phyloP scores from a whole-genome alignment of 2,329 filamentous ascomycete species.

The Xylariaceae sp. region DNA sequence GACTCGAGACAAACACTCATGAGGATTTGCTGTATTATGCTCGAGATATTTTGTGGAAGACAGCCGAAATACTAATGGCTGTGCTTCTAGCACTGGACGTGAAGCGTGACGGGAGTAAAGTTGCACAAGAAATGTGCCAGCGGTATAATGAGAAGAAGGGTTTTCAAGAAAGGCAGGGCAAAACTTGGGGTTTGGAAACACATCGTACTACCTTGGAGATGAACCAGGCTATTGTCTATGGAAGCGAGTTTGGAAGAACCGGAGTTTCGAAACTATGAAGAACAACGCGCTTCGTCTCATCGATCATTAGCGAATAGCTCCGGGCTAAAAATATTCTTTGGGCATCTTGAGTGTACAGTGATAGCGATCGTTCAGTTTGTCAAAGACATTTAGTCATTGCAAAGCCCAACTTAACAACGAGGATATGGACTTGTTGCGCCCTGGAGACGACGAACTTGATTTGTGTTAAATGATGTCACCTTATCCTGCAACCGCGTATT shows the following conservation, averaged over 20 bases:
- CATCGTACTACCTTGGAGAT: conserved; percentile 7
- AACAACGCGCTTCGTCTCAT: too few relatives aligned
- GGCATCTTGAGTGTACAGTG: too few relatives aligned
- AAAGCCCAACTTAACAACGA: too few relatives aligned
- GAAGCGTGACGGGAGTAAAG: conserved; percentile 32
- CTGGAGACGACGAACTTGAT: too few relatives aligned
- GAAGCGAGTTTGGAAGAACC: neutral
- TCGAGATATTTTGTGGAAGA: conserved; percentile 40
- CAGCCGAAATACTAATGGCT: conserved; percentile 42
- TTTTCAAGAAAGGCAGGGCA: conserved; percentile 14
- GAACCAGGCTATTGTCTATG: conserved; percentile 13
- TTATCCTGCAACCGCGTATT: too few relatives aligned
- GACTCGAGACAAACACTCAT: conserved; percentile 34
- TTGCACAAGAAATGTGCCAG: conserved; percentile 37
- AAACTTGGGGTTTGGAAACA: neutral
- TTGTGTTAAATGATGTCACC: too few relatives aligned
- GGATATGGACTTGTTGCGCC: too few relatives aligned
- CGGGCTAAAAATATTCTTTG: too few relatives aligned
- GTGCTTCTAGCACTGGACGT: conserved; percentile 42
- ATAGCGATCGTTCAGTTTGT: too few relatives aligned
- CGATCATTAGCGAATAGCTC: too few relatives aligned
- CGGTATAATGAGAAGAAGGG: conserved; percentile 35
- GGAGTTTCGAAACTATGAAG: conserved; percentile 4
- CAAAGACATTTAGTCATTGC: conserved; percentile 14
- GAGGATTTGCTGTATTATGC: conserved; percentile 43